Evolutionary conservation across 164 flowering plant species (phyloP).

Genomic region (Annona cherimola): DNA sequence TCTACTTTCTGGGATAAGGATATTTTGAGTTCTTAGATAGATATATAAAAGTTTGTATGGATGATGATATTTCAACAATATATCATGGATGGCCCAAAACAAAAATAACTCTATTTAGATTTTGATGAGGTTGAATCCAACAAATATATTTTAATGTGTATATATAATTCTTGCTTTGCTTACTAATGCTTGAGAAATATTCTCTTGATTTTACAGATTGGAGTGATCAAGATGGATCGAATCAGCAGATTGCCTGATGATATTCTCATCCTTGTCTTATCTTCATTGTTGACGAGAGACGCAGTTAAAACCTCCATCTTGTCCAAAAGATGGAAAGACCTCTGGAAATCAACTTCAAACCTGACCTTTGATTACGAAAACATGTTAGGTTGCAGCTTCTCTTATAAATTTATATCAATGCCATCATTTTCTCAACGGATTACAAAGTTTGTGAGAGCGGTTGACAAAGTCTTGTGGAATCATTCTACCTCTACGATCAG

Average conservation of each 20-base stretch:
- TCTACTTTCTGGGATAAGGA: no score
- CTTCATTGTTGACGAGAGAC: background rate
- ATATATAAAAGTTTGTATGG: no score
- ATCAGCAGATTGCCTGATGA: conserved; percentile 1
- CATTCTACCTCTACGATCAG: background rate
- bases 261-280: background rate
- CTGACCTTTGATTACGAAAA: background rate
- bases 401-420: background rate
- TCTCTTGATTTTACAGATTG: background rate
- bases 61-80: no score
- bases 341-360: conserved; percentile 1
- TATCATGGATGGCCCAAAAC: no score
- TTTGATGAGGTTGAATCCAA: no score
- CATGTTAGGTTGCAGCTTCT: background rate
- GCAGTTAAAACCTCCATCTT: conserved; percentile 5
- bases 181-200: no score
- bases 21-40: no score
- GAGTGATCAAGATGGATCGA: background rate
- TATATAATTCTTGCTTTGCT: no score
- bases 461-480: background rate
- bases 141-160: no score
- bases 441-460: background rate
- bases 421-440: no score
- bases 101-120: no score
- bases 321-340: conserved; percentile 5